These are phyloP conservation scores for Suillus clintonianus DNA, from an alignment of 768 basidiomycete genomes.

Conservation along the genomic window DNA sequence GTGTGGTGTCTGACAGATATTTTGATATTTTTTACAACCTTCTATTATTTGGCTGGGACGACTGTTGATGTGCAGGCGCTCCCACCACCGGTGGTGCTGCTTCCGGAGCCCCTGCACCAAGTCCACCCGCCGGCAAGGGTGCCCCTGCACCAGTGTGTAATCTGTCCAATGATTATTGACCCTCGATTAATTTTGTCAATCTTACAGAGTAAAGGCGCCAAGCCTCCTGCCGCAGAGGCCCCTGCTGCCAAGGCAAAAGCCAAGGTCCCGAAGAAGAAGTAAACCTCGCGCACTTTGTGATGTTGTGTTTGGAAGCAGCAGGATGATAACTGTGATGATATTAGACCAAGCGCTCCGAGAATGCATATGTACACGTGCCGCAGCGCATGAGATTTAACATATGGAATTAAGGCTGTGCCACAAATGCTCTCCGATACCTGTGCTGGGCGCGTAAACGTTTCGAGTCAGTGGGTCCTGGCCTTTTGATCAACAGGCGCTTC, in stretches of 20 bases:
- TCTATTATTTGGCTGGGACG: neutral
- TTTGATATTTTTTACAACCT: neutral
- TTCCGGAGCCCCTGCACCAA: neutral
- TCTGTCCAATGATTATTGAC: neutral
- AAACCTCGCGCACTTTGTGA: neutral
- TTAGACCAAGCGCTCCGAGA: neutral
- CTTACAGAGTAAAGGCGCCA: slow-evolving; percentile 22
- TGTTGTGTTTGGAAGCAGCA: neutral
- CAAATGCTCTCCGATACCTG: neutral
- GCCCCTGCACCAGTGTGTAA: neutral
- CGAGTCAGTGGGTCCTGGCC: neutral
- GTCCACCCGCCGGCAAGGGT: neutral
- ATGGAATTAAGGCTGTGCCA: neutral
- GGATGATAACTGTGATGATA: neutral
- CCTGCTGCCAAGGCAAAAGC: slow-evolving; percentile 27
- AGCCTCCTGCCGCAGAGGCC: slow-evolving; percentile 22
- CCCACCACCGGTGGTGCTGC: slow-evolving; percentile 6
- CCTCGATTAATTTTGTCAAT: neutral
- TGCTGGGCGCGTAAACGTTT: neutral
- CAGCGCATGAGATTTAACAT: neutral
- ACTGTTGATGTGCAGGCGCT: slow-evolving; percentile 9
- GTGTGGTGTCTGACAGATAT: neutral
- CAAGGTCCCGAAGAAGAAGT: slow-evolving; percentile 34
- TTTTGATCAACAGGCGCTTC: neutral
- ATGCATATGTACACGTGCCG: neutral